Conservation (phyloP, 108 stramenopile species). For the Cyclotella baltica region DNA sequence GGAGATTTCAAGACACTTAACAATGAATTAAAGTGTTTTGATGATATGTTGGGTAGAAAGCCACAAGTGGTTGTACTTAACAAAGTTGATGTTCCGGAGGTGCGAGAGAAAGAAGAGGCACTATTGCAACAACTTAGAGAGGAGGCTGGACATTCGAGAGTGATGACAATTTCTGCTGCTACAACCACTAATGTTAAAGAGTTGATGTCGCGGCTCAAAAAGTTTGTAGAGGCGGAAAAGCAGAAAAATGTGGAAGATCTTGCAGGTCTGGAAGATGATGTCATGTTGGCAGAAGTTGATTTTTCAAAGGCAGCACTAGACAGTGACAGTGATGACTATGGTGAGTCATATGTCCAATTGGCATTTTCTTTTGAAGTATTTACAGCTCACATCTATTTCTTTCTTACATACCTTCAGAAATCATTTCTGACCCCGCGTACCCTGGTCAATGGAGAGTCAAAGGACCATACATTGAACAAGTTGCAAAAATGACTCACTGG, state of each 20-base stretch:
- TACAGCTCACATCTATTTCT: background rate
- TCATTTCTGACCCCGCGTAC: slow-evolving; percentile 87
- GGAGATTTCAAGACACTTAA: slow-evolving; percentile 95
- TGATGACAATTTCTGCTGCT: slow-evolving; percentile 88
- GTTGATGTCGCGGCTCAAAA: slow-evolving; percentile 91
- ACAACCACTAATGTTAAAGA: slow-evolving; percentile 88
- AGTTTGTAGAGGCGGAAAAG: slow-evolving; percentile 83
- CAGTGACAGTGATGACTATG: slow-evolving; percentile 86
- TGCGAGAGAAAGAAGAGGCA: slow-evolving; percentile 75
- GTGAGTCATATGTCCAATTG: slow-evolving; percentile 44
- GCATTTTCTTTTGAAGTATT: background rate
- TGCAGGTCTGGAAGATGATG: slow-evolving; percentile 73
- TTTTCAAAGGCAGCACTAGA: slow-evolving; percentile 82
- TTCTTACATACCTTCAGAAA: slow-evolving; percentile 62
- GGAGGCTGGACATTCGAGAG: slow-evolving; percentile 84
- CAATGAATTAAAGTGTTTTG: slow-evolving; percentile 88
- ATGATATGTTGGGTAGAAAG: slow-evolving; percentile 85
- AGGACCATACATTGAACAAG: slow-evolving; percentile 87
- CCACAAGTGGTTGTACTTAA: slow-evolving; percentile 97
- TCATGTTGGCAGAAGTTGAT: slow-evolving; percentile 81
- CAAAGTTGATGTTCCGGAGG: slow-evolving; percentile 92
- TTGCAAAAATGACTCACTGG: slow-evolving; percentile 95
- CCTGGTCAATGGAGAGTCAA: slow-evolving; percentile 90
- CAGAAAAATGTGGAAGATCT: slow-evolving; percentile 70
- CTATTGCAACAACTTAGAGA: slow-evolving; percentile 71